phyloP scores from a whole-genome alignment of 2,329 filamentous ascomycete species.

The Hypoxylon sp. region DNA sequence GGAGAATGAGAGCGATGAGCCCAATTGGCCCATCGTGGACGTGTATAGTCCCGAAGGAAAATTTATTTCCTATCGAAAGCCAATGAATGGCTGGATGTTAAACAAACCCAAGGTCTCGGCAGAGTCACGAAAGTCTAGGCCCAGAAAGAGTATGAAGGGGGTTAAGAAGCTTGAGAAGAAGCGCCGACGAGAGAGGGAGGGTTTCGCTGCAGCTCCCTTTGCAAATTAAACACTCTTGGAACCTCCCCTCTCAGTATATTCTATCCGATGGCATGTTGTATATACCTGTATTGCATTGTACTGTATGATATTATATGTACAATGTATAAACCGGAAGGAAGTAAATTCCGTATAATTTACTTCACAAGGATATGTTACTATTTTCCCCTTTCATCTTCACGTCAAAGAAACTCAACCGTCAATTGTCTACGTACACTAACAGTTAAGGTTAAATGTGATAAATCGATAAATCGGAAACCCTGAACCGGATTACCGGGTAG shows the following conservation, averaged over 20 bases:
- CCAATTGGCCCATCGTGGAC: conserved; percentile 76
- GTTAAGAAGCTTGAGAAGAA: conserved; percentile 61
- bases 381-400: conserved; percentile 10
- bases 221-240: background rate
- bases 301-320: background rate
- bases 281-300: background rate
- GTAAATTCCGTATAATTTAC: too few species aligned
- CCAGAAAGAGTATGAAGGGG: conserved; percentile 75
- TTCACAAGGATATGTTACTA: too few species aligned
- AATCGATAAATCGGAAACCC: conserved; percentile 29
- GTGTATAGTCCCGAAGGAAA: conserved; percentile 87
- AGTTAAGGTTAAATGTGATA: conserved; percentile 13
- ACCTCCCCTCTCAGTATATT: background rate
- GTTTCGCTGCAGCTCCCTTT: background rate
- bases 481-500: conserved; percentile 24
- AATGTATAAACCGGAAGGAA: background rate
- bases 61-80: conserved; percentile 72
- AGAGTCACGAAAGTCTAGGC: conserved; percentile 62
- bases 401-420: conserved; percentile 1
- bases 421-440: too few species aligned
- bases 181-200: conserved; percentile 40
- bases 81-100: conserved; percentile 76
- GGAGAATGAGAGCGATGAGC: conserved; percentile 40
- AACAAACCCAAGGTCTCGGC: conserved; percentile 63
- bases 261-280: background rate